phyloP scores from a whole-genome alignment of 2,329 filamentous ascomycete genomes.

The Aciculosporium take region DNA sequence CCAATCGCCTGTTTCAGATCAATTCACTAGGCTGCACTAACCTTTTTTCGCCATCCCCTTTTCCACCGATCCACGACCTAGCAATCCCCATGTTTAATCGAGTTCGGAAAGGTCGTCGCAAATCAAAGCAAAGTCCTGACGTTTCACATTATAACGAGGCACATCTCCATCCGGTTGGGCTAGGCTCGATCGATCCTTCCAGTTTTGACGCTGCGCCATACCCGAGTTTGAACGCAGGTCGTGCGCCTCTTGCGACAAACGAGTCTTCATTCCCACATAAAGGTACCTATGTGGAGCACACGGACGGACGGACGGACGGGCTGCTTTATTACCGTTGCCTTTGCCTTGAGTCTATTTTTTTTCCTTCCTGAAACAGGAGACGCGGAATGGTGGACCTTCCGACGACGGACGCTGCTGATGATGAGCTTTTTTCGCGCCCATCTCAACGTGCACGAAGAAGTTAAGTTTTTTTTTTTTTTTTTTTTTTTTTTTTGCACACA shows the following conservation, averaged over 20 bases:
- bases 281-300: constrained; percentile 4
- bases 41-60: background rate
- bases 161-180: background rate
- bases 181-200: constrained; percentile 3
- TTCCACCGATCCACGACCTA: background rate
- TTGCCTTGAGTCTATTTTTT: background rate
- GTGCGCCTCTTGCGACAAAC: constrained; percentile 2
- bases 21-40: background rate
- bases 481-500: no score
- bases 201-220: background rate
- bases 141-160: constrained; percentile 4
- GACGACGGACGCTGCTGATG: no score
- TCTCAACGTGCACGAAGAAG: no score
- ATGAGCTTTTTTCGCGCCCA: no score
- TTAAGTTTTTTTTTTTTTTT: no score
- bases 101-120: constrained; percentile 16
- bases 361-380: no score
- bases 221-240: background rate
- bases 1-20: background rate
- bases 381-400: no score
- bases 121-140: constrained; percentile 12
- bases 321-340: background rate
- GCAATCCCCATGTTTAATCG: constrained; percentile 24
- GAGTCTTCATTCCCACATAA: background rate
- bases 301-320: no score